Conservation (phyloP, 192 early-diverging fungal genomes). For the Podila verticillata region DNA sequence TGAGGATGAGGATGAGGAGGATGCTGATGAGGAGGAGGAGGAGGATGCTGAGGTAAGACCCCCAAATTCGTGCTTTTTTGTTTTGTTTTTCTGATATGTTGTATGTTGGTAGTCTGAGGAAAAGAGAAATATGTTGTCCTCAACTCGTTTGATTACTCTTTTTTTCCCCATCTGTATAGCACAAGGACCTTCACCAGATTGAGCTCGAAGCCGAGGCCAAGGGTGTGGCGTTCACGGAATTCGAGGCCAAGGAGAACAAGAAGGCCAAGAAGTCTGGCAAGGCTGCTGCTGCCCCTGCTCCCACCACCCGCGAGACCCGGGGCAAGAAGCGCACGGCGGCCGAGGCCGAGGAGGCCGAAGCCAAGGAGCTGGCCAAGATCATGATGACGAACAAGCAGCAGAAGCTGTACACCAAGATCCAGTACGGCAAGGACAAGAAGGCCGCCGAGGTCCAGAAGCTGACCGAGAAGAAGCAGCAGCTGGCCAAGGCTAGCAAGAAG, state of each 20-base stretch:
- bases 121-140: too few species aligned
- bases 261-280: constrained; percentile 50
- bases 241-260: constrained; percentile 59
- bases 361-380: constrained; percentile 82
- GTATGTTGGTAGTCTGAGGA: background rate
- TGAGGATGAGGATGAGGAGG: constrained; percentile 41
- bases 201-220: constrained; percentile 78
- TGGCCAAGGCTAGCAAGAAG: constrained; percentile 48
- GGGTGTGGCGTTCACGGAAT: constrained; percentile 73
- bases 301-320: constrained; percentile 9
- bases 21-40: constrained; percentile 22
- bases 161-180: constrained; percentile 26
- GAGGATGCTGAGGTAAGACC: constrained; percentile 37
- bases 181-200: constrained; percentile 61
- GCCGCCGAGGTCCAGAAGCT: constrained; percentile 66
- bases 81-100: background rate
- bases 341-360: constrained; percentile 65
- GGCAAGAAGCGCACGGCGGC: constrained; percentile 68
- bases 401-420: constrained; percentile 82
- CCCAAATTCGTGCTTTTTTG: background rate
- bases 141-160: too few species aligned
- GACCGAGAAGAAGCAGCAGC: constrained; percentile 51
- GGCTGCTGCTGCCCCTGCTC: background rate
- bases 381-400: constrained; percentile 91
- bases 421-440: constrained; percentile 78